Base-by-base conservation (phyloP, 305 asterid species). In the Fraxinus floribunda region DNA sequence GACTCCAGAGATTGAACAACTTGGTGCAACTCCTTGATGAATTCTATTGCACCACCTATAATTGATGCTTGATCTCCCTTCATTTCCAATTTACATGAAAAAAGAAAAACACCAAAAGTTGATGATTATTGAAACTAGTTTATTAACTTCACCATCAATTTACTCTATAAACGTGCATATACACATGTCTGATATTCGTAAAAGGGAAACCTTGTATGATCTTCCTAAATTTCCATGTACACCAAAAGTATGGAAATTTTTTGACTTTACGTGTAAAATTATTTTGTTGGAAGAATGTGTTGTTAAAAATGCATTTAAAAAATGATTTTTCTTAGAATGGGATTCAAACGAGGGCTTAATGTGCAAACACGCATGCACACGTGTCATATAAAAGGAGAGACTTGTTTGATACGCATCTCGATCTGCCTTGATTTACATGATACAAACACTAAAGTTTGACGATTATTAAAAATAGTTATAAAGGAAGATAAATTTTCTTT, bases 1-100 rank as follows among this genome's bases (percentile, higher is more conserved):
- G 96, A 92, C 88, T 95, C 99, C 79, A 95, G 73, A 41, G 97
- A 89, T 84, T 95, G 92, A 26, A 84, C 83, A 11, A 91, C 91
- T 85, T 90, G 96, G 86, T 94, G 98, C 86, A 95, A 83, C 80
- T 95, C 99, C 91, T 49, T 49, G 60, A 49, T 49, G 60, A 49
- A 49, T 49, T 49, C 98, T 35, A 95, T 84, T 62, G 88, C 98
- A 20, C 98, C 98, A 18, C 97, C 93, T 81, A 95, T 90, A 3
- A 95, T 91, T 24, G 98, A 95, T 49, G 60, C 92, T 86, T 89
- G 92, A 72, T 89, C 92, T 29, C 75, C 75, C 75, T 68, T 68
- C n/a, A 68, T 68, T 62, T 62, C 3, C 71, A 49, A 49, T 13
- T 49, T 15, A 13, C 57, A 46, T 46, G 55, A 41, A 52, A 1